A percentile compares a stretch with the other conserved stretches of the same genome.
phyloP scores from a whole-genome alignment of 1,284 basidiomycete genomes.

The Ganoderma sinense region DNA sequence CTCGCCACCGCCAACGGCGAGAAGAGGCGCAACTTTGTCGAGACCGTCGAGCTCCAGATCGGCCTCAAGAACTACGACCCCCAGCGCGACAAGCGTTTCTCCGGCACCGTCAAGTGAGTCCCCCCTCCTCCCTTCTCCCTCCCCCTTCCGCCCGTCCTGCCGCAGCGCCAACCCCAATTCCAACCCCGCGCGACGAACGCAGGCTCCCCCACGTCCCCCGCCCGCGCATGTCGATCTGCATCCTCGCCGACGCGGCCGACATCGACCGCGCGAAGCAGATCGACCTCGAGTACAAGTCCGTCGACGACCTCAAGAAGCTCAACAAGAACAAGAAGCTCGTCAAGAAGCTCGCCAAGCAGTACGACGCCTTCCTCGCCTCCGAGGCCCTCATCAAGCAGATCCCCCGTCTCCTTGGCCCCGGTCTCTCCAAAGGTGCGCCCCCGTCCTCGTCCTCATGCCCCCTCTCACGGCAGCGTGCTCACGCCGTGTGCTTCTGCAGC shows the following conservation, averaged over 20 bases:
- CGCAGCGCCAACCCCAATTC: constrained; percentile 17
- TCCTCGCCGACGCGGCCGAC: constrained; percentile 98
- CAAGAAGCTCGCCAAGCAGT: constrained; percentile 99
- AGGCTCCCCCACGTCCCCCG: constrained; percentile 97
- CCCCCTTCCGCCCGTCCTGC: not conserved
- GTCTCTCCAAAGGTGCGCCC: constrained; percentile 12
- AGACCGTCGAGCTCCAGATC: constrained; percentile 96
- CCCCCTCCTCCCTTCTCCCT: not conserved
- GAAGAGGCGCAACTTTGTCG: constrained; percentile 89
- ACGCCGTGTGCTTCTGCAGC: constrained; percentile 68
- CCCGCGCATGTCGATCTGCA: constrained; percentile 99
- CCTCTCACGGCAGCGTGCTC: not conserved
- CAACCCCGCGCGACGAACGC: constrained; percentile 15
- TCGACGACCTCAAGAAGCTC: constrained; percentile 99
- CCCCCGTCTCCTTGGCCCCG: constrained; percentile 83
- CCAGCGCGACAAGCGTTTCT: constrained; percentile 96
- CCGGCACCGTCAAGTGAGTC: constrained; percentile 91
- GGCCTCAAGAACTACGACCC: constrained; percentile 99
- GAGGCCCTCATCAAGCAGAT: constrained; percentile 99
- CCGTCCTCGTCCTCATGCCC: not conserved
- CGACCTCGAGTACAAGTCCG: constrained; percentile 98
- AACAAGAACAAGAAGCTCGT: constrained; percentile 99
- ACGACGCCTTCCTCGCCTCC: constrained; percentile 98
- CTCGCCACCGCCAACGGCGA: constrained; percentile 81
- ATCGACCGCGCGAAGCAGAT: constrained; percentile 99